These are phyloP conservation scores for Zasmidium angulare DNA, from an alignment of 2,329 filamentous ascomycete species.

Conservation along the genomic window DNA sequence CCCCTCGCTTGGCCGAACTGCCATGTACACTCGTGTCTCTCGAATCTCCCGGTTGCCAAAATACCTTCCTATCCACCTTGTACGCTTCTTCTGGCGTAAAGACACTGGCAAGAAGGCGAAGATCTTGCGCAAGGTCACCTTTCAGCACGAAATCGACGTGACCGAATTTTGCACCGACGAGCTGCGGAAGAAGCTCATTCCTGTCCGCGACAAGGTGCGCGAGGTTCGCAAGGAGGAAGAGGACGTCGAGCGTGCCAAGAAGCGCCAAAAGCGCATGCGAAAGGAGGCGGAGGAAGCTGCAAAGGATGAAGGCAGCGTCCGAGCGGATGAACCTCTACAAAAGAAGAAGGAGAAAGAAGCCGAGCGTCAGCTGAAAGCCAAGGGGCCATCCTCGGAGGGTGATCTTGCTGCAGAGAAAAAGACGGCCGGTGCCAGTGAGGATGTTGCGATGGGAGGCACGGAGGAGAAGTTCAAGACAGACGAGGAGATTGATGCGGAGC, in stretches of 20 bases:
- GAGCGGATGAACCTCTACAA: slow-evolving; percentile 66
- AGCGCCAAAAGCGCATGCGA: slow-evolving; percentile 76
- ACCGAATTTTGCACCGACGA: slow-evolving; percentile 95
- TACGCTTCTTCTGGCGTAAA: slow-evolving; percentile 96
- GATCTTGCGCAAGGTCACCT: slow-evolving; percentile 98
- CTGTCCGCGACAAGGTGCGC: slow-evolving; percentile 93
- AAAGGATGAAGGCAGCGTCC: slow-evolving; percentile 33
- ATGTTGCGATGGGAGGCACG: slow-evolving; percentile 71
- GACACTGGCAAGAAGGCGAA: slow-evolving; percentile 98
- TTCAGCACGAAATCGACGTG: slow-evolving; percentile 87
- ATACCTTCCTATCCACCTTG: slow-evolving; percentile 94
- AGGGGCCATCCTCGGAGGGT: too few relatives aligned
- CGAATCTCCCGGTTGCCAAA: slow-evolving; percentile 87
- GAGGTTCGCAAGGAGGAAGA: slow-evolving; percentile 94
- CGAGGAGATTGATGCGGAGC: slow-evolving; percentile 86
- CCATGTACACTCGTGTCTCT: slow-evolving; percentile 86
- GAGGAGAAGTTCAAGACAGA: slow-evolving; percentile 89
- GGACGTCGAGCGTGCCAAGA: slow-evolving; percentile 86
- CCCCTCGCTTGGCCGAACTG: slow-evolving; percentile 71
- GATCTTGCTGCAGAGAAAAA: slow-evolving; percentile 51
- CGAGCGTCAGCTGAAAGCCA: too few relatives aligned
- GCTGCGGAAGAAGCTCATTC: slow-evolving; percentile 76
- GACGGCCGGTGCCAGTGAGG: slow-evolving; percentile 55
- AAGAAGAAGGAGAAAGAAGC: slow-evolving; percentile 81
- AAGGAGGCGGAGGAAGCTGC: slow-evolving; percentile 54